phyloP scores from a whole-genome alignment of 2,329 filamentous ascomycete species.

The Didymella segeticola region DNA sequence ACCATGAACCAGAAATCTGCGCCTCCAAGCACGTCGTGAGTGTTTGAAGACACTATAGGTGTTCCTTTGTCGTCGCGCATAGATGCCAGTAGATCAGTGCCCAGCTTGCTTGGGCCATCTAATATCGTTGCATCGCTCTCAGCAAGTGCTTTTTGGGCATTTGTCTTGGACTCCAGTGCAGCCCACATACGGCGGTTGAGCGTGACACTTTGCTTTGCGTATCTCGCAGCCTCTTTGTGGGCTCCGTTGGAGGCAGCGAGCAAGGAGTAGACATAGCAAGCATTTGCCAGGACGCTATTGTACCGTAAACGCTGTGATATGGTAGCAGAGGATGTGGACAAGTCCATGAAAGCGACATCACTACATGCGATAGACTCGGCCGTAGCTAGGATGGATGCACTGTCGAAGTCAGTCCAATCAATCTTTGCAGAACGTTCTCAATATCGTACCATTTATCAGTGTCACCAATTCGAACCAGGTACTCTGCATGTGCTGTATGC shows the following conservation, averaged over 20 bases:
- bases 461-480: slow-evolving; percentile 71
- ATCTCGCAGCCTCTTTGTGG: slow-evolving; percentile 54
- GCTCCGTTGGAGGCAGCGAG: slow-evolving; percentile 65
- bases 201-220: slow-evolving; percentile 57
- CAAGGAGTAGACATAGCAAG: slow-evolving; percentile 69
- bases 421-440: not conserved
- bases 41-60: slow-evolving; percentile 50
- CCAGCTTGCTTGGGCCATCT: slow-evolving; percentile 22
- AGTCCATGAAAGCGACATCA: slow-evolving; percentile 37
- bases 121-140: slow-evolving; percentile 24
- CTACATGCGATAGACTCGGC: slow-evolving; percentile 39
- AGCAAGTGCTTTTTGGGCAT: slow-evolving; percentile 24
- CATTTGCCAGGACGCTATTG: slow-evolving; percentile 65
- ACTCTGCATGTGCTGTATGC: slow-evolving; percentile 77
- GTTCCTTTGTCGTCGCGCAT: slow-evolving; percentile 38
- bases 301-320: slow-evolving; percentile 45
- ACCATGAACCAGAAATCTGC: slow-evolving; percentile 83
- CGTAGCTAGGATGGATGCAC: slow-evolving; percentile 36
- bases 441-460: slow-evolving; percentile 62
- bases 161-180: slow-evolving; percentile 54
- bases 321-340: slow-evolving; percentile 41
- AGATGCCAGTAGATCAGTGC: slow-evolving; percentile 39
- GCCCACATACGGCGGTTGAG: slow-evolving; percentile 61
- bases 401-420: slow-evolving; percentile 26
- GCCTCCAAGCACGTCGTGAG: slow-evolving; percentile 58